These are phyloP conservation scores for Solanum medicagineum DNA, from an alignment of 257 asterid species.

Conservation along the genomic window DNA sequence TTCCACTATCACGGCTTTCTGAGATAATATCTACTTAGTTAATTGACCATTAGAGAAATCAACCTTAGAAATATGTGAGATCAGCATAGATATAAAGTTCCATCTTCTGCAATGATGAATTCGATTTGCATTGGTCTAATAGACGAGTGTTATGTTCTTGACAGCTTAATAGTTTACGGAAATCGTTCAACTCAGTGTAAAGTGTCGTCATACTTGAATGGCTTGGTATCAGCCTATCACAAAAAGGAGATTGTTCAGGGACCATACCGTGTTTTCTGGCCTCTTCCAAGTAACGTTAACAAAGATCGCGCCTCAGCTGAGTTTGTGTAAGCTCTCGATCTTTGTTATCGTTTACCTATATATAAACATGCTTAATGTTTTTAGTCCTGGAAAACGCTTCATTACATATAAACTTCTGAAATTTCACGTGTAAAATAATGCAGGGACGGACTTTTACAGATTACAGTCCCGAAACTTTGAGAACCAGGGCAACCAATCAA, in stretches of 20 bases:
- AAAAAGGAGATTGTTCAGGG: conserved; percentile 56
- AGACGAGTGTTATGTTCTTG: not conserved
- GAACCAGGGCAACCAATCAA: conserved; percentile 39
- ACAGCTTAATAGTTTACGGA: conserved; percentile 61
- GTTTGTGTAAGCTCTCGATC: conserved; percentile 41
- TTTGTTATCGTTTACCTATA: not conserved
- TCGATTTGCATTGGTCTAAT: not conserved
- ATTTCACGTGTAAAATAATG: not conserved
- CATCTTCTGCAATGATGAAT: not conserved
- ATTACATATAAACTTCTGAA: not conserved
- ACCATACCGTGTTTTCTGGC: conserved; percentile 58
- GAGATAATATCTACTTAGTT: no score
- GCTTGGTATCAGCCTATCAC: conserved; percentile 31
- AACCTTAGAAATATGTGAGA: not conserved
- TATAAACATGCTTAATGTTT: not conserved
- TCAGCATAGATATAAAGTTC: not conserved
- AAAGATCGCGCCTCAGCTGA: conserved; percentile 61
- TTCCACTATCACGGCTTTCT: not conserved
- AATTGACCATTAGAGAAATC: not conserved
- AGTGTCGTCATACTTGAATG: conserved; percentile 5
- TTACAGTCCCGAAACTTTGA: conserved; percentile 46
- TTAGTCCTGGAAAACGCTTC: not conserved
- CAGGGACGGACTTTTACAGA: conserved; percentile 65
- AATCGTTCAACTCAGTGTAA: conserved; percentile 29
- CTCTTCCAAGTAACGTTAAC: conserved; percentile 54